Base-by-base conservation (phyloP, 331 rosid genomes). In the Spiraea crenata region DNA sequence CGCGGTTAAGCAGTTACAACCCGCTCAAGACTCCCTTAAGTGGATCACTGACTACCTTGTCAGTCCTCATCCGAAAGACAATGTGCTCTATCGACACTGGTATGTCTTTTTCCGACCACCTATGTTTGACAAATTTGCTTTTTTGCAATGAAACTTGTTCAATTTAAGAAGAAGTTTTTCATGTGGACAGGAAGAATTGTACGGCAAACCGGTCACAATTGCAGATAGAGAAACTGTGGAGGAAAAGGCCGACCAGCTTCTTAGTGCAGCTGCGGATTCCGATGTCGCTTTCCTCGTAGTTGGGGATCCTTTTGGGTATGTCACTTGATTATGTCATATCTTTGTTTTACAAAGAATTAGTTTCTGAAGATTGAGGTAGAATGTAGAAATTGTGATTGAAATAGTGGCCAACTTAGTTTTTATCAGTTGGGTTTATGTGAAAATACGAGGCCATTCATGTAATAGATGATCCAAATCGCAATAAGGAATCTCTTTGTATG, bases 11-110 rank as follows among this genome's bases (percentile, higher is more conserved):
- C 96, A 91, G 81, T 79, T 95, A 74, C 81, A 81, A 1, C 71
- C 88, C 8, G 96, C 98, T 9, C 77, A 81, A 78, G 88, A 65
- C 63, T 87, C 96, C 0, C 90, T 95, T 59, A 87, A 77, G 81
- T 95, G 99, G 99, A 91, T 95, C 83, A 95, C 98, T 20, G 99
- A 95, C 87, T 95, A 15, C 83, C 93, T 95, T 60, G 49, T 91
- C 72, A 47, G 69, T 31, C 93, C 99, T 78, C 98, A 95, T 74
- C 87, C 88, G 54, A 79, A 90, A 0, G 87, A 77, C 38, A 87
- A 95, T 77, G 93, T 89, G 84, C 98, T 95, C 20, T 91, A 89
- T 87, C 96, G 72, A 83, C 88, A 13, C 72, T 90, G 78, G 96
- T 91, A 76, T 34, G 31, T 25, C 31, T 25, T 25, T 25, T 25